Evolutionary conservation across 2,329 filamentous ascomycete species (phyloP).

Genomic region (Aureobasidium namibiae): DNA sequence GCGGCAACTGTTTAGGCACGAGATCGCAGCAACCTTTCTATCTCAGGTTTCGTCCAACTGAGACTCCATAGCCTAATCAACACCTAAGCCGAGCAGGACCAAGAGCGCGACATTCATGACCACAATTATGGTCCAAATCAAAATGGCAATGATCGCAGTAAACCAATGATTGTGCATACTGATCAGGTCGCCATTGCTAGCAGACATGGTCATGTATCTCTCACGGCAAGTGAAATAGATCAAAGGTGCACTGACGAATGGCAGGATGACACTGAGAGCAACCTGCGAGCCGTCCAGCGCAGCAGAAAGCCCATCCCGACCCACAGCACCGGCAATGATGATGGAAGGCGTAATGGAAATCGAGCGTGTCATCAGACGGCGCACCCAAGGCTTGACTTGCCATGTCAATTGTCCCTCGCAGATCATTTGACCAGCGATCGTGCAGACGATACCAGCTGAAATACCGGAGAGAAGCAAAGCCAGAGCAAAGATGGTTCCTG

Average conservation of each 20-base stretch:
- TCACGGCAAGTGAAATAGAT: slow-evolving; percentile 77
- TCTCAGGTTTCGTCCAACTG: background rate
- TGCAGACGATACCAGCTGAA: slow-evolving; percentile 79
- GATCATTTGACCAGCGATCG: slow-evolving; percentile 84
- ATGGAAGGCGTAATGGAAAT: slow-evolving; percentile 78
- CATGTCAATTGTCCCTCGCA: slow-evolving; percentile 73
- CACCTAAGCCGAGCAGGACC: slow-evolving; percentile 54
- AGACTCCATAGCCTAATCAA: slow-evolving; percentile 4
- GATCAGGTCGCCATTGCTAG: slow-evolving; percentile 14
- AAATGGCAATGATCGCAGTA: slow-evolving; percentile 46
- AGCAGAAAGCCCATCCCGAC: slow-evolving; percentile 58
- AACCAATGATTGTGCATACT: slow-evolving; percentile 69
- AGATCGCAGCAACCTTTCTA: background rate
- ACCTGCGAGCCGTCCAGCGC: slow-evolving; percentile 73
- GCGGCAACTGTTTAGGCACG: too few relatives aligned
- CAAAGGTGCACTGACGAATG: slow-evolving; percentile 73
- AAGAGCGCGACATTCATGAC: slow-evolving; percentile 73
- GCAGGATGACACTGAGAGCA: slow-evolving; percentile 66
- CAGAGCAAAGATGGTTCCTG: slow-evolving; percentile 76
- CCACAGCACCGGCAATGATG: slow-evolving; percentile 73
- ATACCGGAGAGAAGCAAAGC: slow-evolving; percentile 73
- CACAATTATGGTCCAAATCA: slow-evolving; percentile 67
- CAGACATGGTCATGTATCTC: slow-evolving; percentile 63
- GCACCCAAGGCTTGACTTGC: slow-evolving; percentile 67
- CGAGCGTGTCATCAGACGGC: slow-evolving; percentile 65